A percentile compares a stretch with the other conserved stretches of the same genome.
Evolutionary conservation across 1,284 basidiomycete genomes (phyloP).

Genomic region (Testicularia cyperi): DNA sequence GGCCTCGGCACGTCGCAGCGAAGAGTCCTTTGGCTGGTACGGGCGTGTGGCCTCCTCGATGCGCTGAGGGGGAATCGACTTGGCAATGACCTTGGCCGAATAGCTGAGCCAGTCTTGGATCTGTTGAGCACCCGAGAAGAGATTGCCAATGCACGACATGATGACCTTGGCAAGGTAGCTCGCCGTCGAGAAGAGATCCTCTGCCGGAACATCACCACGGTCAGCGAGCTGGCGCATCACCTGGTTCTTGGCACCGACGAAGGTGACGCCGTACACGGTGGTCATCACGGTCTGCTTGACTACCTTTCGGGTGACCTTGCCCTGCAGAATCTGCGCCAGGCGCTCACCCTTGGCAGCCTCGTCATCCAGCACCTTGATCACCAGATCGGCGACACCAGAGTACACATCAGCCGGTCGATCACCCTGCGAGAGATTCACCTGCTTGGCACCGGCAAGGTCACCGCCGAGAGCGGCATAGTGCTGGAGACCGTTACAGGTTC

Average conservation of each 20-base stretch:
- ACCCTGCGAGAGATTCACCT: slow-evolving; percentile 86
- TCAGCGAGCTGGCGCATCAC: slow-evolving; percentile 86
- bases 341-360: slow-evolving; percentile 65
- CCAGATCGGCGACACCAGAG: slow-evolving; percentile 76
- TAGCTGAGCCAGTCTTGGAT: slow-evolving; percentile 90
- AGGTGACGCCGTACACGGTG: slow-evolving; percentile 97
- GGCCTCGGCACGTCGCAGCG: slow-evolving; percentile 9
- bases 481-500: slow-evolving; percentile 97
- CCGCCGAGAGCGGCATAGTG: slow-evolving; percentile 98
- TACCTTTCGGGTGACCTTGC: slow-evolving; percentile 86
- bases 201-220: slow-evolving; percentile 72
- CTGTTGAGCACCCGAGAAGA: slow-evolving; percentile 84
- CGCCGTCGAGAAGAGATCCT: slow-evolving; percentile 75
- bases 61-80: slow-evolving; percentile 79
- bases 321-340: slow-evolving; percentile 70
- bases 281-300: slow-evolving; percentile 99
- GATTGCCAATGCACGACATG: slow-evolving; percentile 72
- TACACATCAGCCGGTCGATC: slow-evolving; percentile 95
- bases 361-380: slow-evolving; percentile 63
- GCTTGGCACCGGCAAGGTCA: slow-evolving; percentile 81
- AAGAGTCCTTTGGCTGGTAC: slow-evolving; percentile 7
- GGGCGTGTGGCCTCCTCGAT: slow-evolving; percentile 65
- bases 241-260: slow-evolving; percentile 90
- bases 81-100: slow-evolving; percentile 80
- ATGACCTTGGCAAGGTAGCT: slow-evolving; percentile 69